Conservation (phyloP, 768 basidiomycete genomes). For the Chalciporus piperatus region DNA sequence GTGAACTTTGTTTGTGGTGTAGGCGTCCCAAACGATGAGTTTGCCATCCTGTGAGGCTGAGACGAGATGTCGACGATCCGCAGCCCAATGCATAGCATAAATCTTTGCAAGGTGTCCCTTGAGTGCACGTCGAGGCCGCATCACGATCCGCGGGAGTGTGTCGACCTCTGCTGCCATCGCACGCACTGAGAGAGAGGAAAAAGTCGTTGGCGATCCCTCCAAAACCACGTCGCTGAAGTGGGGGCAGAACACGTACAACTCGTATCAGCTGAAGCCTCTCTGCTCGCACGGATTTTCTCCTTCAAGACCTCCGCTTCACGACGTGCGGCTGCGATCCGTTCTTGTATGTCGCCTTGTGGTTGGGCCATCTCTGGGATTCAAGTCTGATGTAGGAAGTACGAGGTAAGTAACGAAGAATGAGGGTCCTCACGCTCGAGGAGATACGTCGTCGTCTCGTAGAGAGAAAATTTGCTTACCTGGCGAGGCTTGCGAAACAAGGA, state of each 20-base stretch:
- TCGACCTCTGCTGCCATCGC: slow-evolving; percentile 99
- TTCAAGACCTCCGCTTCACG: slow-evolving; percentile 96
- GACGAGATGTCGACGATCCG: slow-evolving; percentile 94
- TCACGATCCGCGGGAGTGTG: slow-evolving; percentile 91
- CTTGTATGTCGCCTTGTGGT: slow-evolving; percentile 81
- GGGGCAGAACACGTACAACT: slow-evolving; percentile 63
- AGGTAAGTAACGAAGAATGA: neutral
- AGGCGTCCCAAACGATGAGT: slow-evolving; percentile 99
- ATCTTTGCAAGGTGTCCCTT: slow-evolving; percentile 99
- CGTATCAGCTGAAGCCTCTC: slow-evolving; percentile 96
- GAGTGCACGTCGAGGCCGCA: slow-evolving; percentile 93
- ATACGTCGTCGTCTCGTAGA: slow-evolving; percentile 8
- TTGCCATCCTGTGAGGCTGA: slow-evolving; percentile 99
- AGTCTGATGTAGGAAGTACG: slow-evolving; percentile 2
- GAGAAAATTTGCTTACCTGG: slow-evolving; percentile 30
- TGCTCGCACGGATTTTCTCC: slow-evolving; percentile 97
- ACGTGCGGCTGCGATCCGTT: slow-evolving; percentile 92
- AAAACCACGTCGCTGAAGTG: slow-evolving; percentile 2
- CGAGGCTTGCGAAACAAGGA: slow-evolving; percentile 29
- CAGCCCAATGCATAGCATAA: slow-evolving; percentile 99
- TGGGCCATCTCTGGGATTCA: slow-evolving; percentile 57
- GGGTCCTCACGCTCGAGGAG: neutral
- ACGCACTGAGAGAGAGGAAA: slow-evolving; percentile 57
- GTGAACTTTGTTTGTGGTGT: slow-evolving; percentile 99
- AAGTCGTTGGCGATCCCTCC: slow-evolving; percentile 12